Base-by-base conservation (phyloP, 2,329 filamentous ascomycete genomes). In the Cladosporium austrohemisphaericum region DNA sequence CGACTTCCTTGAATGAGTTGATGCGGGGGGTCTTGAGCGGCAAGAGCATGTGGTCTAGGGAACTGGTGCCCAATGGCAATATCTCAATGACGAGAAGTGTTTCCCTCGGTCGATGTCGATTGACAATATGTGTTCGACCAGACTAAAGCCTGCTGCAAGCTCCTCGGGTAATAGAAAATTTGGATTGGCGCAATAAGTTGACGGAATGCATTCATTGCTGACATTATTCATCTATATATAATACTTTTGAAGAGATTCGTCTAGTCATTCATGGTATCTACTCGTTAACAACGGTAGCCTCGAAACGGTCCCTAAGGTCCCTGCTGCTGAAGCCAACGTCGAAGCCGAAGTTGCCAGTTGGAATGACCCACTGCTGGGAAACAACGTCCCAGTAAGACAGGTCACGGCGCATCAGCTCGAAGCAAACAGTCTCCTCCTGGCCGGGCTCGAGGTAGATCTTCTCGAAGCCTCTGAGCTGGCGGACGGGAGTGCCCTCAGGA, bases 301-400 rank as follows among this genome's bases (percentile, higher is more conserved):
- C 44, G 16, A 47, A 22, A 18, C 44, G 44, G 14, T 47, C 44
- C 44, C 44, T 47, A 3, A 47, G 32, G 14, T 47, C 44, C 33
- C 44, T 38, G 33, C 44, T 47, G 33, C 18, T 23, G 44, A 47
- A 47, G 8, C 46, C 46, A 19, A 49, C 46, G 7, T 41, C 38
- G 26, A 49, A 41, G 28, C 38, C 37, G 35, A 49, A 41, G 38
- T 13, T 36, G 3, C 46, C 46, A 7, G 26, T 33, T n/a, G 48
- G 48, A 8, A 50, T 53, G 11, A 68, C 63, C 70, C 71, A 73
- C 45, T 71, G 69, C 61, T 70, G 66, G 52, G 62, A 60, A 55
- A 51, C 52, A 0, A 65, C 59, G 54, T 71, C 66, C 70, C 71
- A 73, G 54, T 69, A 71, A 49, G 68, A 71, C 50, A 72, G 16